These are phyloP conservation scores for Gnetum montanum DNA, from an alignment of 75 land plant species.

Conservation along the genomic window DNA sequence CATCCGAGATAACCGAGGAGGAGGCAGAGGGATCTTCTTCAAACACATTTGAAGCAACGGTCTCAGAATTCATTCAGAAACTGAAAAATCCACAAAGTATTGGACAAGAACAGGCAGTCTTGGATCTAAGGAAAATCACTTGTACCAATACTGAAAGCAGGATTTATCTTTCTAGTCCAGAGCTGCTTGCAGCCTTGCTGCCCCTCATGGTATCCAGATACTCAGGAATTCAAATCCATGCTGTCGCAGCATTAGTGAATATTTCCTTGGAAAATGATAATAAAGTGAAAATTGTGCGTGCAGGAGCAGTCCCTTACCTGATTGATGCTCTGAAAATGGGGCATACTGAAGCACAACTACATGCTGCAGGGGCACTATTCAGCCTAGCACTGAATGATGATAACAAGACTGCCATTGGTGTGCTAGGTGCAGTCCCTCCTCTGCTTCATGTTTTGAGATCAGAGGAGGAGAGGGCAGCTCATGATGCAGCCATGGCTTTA, in stretches of 20 bases:
- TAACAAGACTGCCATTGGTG: constrained; percentile 57
- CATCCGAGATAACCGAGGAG: constrained; percentile 6
- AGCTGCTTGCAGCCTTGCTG: constrained; percentile 35
- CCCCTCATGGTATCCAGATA: constrained; percentile 41
- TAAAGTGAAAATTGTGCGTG: constrained; percentile 39
- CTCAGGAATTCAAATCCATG: constrained; percentile 36
- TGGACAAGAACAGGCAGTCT: constrained; percentile 54
- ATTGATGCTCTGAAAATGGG: constrained; percentile 29
- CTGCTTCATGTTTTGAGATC: constrained; percentile 25
- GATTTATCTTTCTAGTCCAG: constrained; percentile 39
- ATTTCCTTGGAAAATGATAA: constrained; percentile 47
- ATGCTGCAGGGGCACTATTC: constrained; percentile 57
- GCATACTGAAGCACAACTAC: constrained; percentile 33
- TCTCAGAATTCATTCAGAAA: constrained; percentile 18
- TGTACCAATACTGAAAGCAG: constrained; percentile 26
- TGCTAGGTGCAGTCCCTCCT: constrained; percentile 55
- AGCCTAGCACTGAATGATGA: constrained; percentile 54
- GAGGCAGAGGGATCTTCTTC: constrained; percentile 4
- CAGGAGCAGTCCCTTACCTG: constrained; percentile 40
- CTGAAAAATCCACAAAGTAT: constrained; percentile 19
- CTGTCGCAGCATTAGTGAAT: constrained; percentile 59
- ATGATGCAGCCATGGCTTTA: constrained; percentile 53
- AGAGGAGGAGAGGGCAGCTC: constrained; percentile 11
- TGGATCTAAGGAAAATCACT: constrained; percentile 44
- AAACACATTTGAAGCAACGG: constrained; percentile 4